A percentile compares a stretch with the other conserved stretches of the same genome.
phyloP scores from a whole-genome alignment of 2,329 filamentous ascomycete species.

The Diplocarpon rosae region DNA sequence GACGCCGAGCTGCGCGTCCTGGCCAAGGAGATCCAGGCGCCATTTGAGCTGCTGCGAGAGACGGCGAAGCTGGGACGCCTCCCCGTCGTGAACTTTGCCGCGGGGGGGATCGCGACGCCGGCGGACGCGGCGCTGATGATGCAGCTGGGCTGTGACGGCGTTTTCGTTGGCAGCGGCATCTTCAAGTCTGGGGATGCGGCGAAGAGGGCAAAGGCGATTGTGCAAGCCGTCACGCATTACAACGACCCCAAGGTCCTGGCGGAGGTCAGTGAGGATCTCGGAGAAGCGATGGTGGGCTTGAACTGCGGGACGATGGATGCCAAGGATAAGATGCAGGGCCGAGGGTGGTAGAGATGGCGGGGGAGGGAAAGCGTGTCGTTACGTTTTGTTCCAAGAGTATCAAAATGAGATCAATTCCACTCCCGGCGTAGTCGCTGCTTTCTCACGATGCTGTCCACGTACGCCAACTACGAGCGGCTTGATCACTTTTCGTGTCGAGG shows the following conservation, averaged over 20 bases:
- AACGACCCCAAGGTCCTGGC: conserved; percentile 76
- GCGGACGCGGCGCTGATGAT: conserved; percentile 98
- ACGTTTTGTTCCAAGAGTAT: too few relatives aligned
- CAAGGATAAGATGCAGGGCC: conserved; percentile 69
- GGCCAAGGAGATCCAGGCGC: conserved; percentile 71
- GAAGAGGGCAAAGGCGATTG: conserved; percentile 86
- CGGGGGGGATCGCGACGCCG: conserved; percentile 97
- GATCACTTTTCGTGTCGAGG: too few relatives aligned
- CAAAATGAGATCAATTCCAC: too few relatives aligned
- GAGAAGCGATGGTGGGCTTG: conserved; percentile 97
- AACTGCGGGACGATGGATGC: conserved; percentile 71
- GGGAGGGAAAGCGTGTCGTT: too few relatives aligned
- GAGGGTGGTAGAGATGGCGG: conserved; percentile 65
- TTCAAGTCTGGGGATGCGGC: conserved; percentile 92
- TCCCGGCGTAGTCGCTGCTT: too few relatives aligned
- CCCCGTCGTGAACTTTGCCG: conserved; percentile 95
- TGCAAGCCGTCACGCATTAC: conserved; percentile 86
- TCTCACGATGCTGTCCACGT: too few relatives aligned
- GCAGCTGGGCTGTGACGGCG: conserved; percentile 95
- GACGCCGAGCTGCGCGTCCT: conserved; percentile 68
- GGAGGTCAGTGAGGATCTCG: conserved; percentile 75
- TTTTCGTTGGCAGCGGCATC: conserved; percentile 93
- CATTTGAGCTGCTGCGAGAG: conserved; percentile 71
- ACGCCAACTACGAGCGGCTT: too few relatives aligned
- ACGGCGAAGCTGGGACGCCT: conserved; percentile 78